These are phyloP conservation scores for Calocybe gangraenosa DNA, from an alignment of 768 basidiomycete species.

Conservation along the genomic window DNA sequence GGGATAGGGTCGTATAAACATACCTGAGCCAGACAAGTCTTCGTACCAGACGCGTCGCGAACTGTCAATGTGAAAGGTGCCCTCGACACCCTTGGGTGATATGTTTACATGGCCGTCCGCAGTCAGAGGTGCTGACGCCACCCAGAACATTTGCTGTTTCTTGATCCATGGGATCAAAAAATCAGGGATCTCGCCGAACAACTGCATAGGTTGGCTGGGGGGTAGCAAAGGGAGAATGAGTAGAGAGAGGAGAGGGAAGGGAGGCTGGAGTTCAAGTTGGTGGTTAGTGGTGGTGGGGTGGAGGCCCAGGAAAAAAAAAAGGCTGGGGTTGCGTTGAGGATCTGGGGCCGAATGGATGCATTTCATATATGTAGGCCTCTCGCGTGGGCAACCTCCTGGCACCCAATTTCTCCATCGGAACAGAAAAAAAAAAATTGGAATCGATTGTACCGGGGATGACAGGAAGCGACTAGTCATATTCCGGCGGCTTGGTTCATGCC, in stretches of 20 bases:
- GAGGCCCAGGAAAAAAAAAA: not conserved
- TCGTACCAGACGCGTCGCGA: slow-evolving; percentile 67
- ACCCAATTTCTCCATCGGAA: slow-evolving; percentile 19
- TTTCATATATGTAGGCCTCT: slow-evolving; percentile 16
- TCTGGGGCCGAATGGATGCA: not conserved
- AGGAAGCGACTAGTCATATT: slow-evolving; percentile 10
- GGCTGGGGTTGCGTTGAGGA: no score
- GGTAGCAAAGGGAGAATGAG: no score
- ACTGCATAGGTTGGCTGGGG: slow-evolving; percentile 40
- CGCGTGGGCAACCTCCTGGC: not conserved
- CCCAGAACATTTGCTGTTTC: slow-evolving; percentile 68
- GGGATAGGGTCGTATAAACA: no score
- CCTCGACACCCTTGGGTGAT: slow-evolving; percentile 60
- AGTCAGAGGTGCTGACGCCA: slow-evolving; percentile 60
- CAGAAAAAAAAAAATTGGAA: slow-evolving; percentile 9
- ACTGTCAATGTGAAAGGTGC: slow-evolving; percentile 59
- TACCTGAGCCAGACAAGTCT: slow-evolving; percentile 68
- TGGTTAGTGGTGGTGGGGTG: not conserved
- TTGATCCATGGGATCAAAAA: slow-evolving; percentile 53
- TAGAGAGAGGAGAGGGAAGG: no score
- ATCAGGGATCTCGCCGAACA: slow-evolving; percentile 53
- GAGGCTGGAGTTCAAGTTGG: not conserved
- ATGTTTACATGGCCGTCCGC: slow-evolving; percentile 61
- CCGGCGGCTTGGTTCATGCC: slow-evolving; percentile 13
- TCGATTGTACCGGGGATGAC: slow-evolving; percentile 14